phyloP scores from a whole-genome alignment of 2,329 filamentous ascomycete genomes.

The Septoria petroselini region DNA sequence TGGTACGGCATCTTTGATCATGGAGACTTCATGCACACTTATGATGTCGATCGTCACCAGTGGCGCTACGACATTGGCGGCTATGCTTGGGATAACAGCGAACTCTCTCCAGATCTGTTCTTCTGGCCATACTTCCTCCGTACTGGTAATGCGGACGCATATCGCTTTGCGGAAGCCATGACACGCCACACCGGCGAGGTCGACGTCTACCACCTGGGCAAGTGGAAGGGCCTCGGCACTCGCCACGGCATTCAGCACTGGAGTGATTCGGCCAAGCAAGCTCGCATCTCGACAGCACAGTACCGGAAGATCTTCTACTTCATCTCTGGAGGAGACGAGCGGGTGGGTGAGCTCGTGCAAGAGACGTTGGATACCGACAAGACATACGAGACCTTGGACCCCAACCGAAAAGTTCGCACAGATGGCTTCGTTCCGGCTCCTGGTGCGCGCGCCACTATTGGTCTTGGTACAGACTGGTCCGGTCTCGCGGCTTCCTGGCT shows the following conservation, averaged over 20 bases:
- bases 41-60: slow-evolving; percentile 56
- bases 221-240: slow-evolving; percentile 59
- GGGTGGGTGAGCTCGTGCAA: slow-evolving; percentile 54
- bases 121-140: slow-evolving; percentile 63
- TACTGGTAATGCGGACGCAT: slow-evolving; percentile 57
- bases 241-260: slow-evolving; percentile 63
- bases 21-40: slow-evolving; percentile 62
- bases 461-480: slow-evolving; percentile 59
- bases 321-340: slow-evolving; percentile 55
- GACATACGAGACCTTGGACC: slow-evolving; percentile 55
- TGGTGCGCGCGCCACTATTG: slow-evolving; percentile 47
- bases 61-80: slow-evolving; percentile 65
- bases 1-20: slow-evolving; percentile 65
- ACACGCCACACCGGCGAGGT: slow-evolving; percentile 60
- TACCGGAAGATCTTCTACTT: slow-evolving; percentile 60
- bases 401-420: slow-evolving; percentile 57
- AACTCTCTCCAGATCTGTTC: slow-evolving; percentile 61
- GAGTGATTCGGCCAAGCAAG: slow-evolving; percentile 60
- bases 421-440: slow-evolving; percentile 50
- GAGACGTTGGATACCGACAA: slow-evolving; percentile 54
- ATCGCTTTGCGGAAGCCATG: slow-evolving; percentile 57
- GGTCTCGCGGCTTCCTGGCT: slow-evolving; percentile 58
- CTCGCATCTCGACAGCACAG: slow-evolving; percentile 57
- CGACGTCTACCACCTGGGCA: slow-evolving; percentile 59
- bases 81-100: slow-evolving; percentile 64